phyloP scores from a whole-genome alignment of 177 flowering plant species.

The Tripterygium wilfordii region DNA sequence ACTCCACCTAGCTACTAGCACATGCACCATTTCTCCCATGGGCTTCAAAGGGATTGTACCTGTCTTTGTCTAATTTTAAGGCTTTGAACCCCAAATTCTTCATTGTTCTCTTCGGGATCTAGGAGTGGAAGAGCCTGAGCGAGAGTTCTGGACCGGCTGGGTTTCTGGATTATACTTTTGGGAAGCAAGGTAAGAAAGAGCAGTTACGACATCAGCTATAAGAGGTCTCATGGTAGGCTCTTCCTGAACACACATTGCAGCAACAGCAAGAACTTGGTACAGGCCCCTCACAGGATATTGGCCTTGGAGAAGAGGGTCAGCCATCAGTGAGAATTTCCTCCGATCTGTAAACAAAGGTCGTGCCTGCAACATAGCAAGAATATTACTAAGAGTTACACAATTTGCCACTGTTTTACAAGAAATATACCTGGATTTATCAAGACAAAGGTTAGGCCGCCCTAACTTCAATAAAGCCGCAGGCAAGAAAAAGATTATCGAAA shows the following conservation, averaged over 20 bases:
- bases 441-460: no score
- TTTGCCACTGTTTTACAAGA: no score
- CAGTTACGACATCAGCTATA: constrained; percentile 67
- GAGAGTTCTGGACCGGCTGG: constrained; percentile 33
- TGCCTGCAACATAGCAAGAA: constrained; percentile 33
- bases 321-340: constrained; percentile 53
- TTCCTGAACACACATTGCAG: constrained; percentile 74
- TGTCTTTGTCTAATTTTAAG: no score
- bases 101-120: constrained; percentile 26
- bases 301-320: constrained; percentile 55
- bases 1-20: no score
- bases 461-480: no score
- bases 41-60: no score
- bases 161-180: constrained; percentile 36
- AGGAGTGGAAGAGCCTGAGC: constrained; percentile 36
- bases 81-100: no score
- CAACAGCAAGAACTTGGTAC: constrained; percentile 71
- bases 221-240: constrained; percentile 58
- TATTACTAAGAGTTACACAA: no score
- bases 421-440: no score
- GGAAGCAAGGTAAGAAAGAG: constrained; percentile 54
- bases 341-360: constrained; percentile 57
- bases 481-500: no score
- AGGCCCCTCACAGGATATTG: constrained; percentile 57
- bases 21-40: no score